phyloP scores from a whole-genome alignment of 768 basidiomycete species.

The Boletales sp. region DNA sequence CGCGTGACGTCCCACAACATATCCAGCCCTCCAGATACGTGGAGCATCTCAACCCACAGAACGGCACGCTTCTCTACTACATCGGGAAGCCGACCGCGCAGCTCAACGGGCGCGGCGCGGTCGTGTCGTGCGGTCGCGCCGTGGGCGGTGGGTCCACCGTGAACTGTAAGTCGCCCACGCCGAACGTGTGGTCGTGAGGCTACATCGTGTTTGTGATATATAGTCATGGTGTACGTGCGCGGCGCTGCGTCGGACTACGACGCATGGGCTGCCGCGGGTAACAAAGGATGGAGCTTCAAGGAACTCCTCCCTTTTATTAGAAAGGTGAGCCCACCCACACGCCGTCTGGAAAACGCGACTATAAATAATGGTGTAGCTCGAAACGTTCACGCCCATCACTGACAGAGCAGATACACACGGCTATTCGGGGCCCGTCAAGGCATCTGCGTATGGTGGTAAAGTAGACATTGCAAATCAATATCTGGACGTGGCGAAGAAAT shows the following conservation, averaged over 20 bases:
- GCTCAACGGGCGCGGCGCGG: slow-evolving; percentile 39
- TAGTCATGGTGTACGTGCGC: slow-evolving; percentile 51
- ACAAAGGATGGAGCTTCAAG: slow-evolving; percentile 58
- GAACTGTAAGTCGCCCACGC: slow-evolving; percentile 42
- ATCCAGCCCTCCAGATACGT: slow-evolving; percentile 53
- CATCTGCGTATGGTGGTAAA: slow-evolving; percentile 14
- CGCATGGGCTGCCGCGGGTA: slow-evolving; percentile 50
- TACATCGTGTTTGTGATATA: background rate
- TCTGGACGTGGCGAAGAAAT: slow-evolving; percentile 41
- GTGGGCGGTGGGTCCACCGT: slow-evolving; percentile 63
- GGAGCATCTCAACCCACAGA: slow-evolving; percentile 34
- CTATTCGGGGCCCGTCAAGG: slow-evolving; percentile 28
- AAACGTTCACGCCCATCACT: slow-evolving; percentile 32
- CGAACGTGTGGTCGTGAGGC: background rate
- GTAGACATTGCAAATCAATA: slow-evolving; percentile 37
- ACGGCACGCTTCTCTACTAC: slow-evolving; percentile 42
- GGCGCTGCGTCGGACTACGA: slow-evolving; percentile 63
- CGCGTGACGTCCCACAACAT: slow-evolving; percentile 43
- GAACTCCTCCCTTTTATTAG: slow-evolving; percentile 54
- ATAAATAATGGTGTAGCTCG: slow-evolving; percentile 4
- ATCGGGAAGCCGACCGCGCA: slow-evolving; percentile 32
- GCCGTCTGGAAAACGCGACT: background rate
- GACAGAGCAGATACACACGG: slow-evolving; percentile 31
- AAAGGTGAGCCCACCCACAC: slow-evolving; percentile 23
- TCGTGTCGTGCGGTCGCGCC: slow-evolving; percentile 46